Base-by-base conservation (phyloP, 2,329 filamentous ascomycete species). In the Ophiostoma ips region DNA sequence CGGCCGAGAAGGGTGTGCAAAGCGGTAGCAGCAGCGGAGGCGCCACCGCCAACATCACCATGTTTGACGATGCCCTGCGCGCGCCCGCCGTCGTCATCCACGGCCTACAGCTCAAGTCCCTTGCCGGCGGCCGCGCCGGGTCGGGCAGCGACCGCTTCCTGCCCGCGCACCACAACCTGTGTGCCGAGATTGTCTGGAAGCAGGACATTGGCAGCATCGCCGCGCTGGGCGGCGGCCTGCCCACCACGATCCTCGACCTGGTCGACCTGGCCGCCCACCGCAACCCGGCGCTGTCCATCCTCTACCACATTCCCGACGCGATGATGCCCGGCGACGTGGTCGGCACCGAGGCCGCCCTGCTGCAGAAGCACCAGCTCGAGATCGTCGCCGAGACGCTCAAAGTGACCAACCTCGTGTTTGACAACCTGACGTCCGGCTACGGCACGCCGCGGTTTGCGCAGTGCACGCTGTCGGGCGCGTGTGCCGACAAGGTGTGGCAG, bases 141-240 rank as follows among this genome's bases (percentile, higher is more conserved):
- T 21, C 28, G 0, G 53, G 60, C 5, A 58, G 58, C 0, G 61
- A 53, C 0, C 61, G 58, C 1, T 77, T 72, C 53, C 56, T 77
- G 9, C 68, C 71, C 0, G 71, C 68, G 21, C 66, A 75, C 54
- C 69, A 67, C 31, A 70, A 70, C 18, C 62, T 77, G 1, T 73
- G 71, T 50, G 70, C 69, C 2, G 61, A 72, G 53, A 63, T 77
- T 46, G 54, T 65, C 2, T 77, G 73, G 74, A 62, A 68, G 18
- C 59, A 67, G 48, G 65, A 72, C 49, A 56, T 60, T 7, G 50
- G 55, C 2, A 64, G 58, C 10, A 53, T 60, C 1, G 52, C 53
- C 1, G 15, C 34, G 1, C 13, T 52, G 35, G 46, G 24, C 1
- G 9, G 9, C 0, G 28, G 15, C 1, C 21, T 51, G 2, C 53